Percentiles rank a stretch among this genome's conserved stretches.
These are phyloP conservation scores for Lupinus albus DNA, from an alignment of 306 rosid genomes.

Conservation along the genomic window DNA sequence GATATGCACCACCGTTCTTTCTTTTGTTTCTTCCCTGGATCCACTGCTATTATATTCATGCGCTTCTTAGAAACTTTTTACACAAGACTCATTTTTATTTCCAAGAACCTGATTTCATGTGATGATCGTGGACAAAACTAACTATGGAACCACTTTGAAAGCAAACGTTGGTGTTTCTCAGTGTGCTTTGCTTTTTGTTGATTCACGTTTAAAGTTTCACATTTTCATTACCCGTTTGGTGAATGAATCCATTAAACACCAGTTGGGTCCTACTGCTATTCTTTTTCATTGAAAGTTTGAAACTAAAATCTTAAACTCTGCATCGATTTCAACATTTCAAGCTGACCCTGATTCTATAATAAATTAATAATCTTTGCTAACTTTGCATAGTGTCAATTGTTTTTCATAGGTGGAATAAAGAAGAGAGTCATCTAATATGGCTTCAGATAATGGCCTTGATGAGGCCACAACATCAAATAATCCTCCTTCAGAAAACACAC, in stretches of 20 bases:
- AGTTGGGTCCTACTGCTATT: too few species aligned
- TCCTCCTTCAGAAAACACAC: constrained; percentile 34
- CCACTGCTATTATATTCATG: not conserved
- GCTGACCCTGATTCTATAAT: too few species aligned
- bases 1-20: not conserved
- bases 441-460: constrained; percentile 43
- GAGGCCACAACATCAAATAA: constrained; percentile 45
- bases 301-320: too few species aligned
- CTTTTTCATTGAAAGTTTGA: too few species aligned
- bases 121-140: constrained; percentile 3
- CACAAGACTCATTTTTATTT: not conserved
- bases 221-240: too few species aligned
- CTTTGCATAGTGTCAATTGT: constrained; percentile 1
- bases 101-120: constrained; percentile 1
- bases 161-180: not conserved
- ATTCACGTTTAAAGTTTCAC: constrained; percentile 34
- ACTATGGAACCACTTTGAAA: not conserved
- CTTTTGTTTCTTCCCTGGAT: constrained; percentile 23
- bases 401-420: constrained; percentile 33
- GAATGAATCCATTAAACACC: too few species aligned
- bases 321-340: too few species aligned
- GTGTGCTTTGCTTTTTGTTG: constrained; percentile 15
- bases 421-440: constrained; percentile 49
- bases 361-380: not conserved
- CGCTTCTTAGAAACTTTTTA: not conserved